Conservation (phyloP, 2,329 filamentous ascomycete genomes). For the Pestalotiopsis sp. region DNA sequence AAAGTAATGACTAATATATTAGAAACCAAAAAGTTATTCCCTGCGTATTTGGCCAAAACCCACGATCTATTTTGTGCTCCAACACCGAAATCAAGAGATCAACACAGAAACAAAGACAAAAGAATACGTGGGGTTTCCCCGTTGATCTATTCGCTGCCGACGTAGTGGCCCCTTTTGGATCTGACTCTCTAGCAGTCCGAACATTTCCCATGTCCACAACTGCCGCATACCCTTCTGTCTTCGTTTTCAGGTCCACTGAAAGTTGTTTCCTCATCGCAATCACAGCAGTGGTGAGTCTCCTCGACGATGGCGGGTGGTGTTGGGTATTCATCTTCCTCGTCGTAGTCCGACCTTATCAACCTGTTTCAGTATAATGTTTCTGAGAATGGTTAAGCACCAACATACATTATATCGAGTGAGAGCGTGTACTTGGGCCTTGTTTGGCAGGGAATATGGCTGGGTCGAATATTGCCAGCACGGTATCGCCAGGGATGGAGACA, state of each 20-base stretch:
- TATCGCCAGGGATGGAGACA: no score
- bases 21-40: neutral
- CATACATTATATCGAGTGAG: no score
- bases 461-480: no score
- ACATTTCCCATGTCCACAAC: neutral
- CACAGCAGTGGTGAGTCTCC: neutral
- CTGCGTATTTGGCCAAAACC: neutral
- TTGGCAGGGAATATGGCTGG: no score
- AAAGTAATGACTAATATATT: slow-evolving; percentile 7
- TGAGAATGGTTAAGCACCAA: no score
- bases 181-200: neutral
- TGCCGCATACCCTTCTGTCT: neutral
- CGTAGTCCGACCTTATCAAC: neutral
- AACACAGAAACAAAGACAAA: neutral
- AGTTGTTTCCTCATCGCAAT: neutral
- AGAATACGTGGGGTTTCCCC: neutral
- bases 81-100: neutral
- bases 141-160: neutral
- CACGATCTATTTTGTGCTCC: neutral
- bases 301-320: neutral
- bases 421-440: no score
- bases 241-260: neutral
- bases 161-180: neutral
- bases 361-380: neutral
- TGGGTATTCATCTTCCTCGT: neutral